Base-by-base conservation (phyloP, 78 protist genomes). In the Cavenderia fasciculata region DNA sequence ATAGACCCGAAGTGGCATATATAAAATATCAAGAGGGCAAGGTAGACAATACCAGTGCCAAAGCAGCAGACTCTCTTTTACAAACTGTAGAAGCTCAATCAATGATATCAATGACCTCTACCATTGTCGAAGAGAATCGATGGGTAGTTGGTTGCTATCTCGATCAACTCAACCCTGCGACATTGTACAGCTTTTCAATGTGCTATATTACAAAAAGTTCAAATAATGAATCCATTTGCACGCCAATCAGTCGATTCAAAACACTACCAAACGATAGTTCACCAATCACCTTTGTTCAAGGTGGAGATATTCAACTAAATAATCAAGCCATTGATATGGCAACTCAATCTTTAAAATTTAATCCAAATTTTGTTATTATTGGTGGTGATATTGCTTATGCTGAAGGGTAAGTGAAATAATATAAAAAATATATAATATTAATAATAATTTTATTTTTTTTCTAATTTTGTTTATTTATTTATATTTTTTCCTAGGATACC, bases 351-450 rank as follows among this genome's bases (percentile, higher is more conserved):
- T n/a, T 40, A 0, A 72, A 18, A 0, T 40, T 29, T 19, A 36
- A 21, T 23, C 38, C 43, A 33, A 40, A 82, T 56, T 52, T 82
- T 31, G 52, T 82, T 5, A 49, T 63, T 1, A 49, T 69, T 41
- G 90, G 90, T 11, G 90, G 90, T 43, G 90, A 82, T 44, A 44
- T 82, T 25, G 90, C 75, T 19, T 82, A 82, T 33, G 90, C 56
- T 18, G 90, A 82, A 40, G 90, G 71, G n/a, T n/a, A n/a, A n/a
- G n/a, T n/a, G n/a, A n/a, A n/a, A n/a, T n/a, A n/a, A n/a, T n/a
- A n/a, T n/a, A n/a, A n/a, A n/a, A n/a, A n/a, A n/a, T n/a, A n/a
- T n/a, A n/a, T n/a, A n/a, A n/a, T n/a, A n/a, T n/a, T n/a, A n/a
- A n/a, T n/a, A n/a, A n/a, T n/a, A n/a, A n/a, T n/a, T n/a, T n/a